Base-by-base conservation (phyloP, 495 filamentous ascomycete genomes). In the Neurospora tetrasperma region DNA sequence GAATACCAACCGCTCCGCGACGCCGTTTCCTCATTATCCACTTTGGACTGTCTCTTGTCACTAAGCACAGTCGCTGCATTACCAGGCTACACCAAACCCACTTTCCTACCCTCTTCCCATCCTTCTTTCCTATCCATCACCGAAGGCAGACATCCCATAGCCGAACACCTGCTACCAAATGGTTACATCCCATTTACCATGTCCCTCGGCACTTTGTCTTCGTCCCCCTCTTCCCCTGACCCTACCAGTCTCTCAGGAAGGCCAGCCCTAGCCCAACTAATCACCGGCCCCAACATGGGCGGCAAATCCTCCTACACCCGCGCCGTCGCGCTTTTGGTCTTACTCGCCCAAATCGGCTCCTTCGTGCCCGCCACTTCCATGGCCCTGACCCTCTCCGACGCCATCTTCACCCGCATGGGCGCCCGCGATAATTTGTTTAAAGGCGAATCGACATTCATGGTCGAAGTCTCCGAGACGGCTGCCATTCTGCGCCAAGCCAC, bases 211-310 rank as follows among this genome's bases (percentile, higher is more conserved):
- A 82, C 87, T 31, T 3, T 31, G 27, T 3, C 27, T 0, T 83
- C 88, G 4, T 80, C 89, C 20, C 83, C 82, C 11, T 27, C 48
- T 5, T 31, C 38, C 35, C 35, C 35, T 35, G 5, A 35, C 35
- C 35, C 35, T 35, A 5, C 5, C 35, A 35, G 23, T 23, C 23
- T 1, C 23, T 23, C 23, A 0, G 23, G 23, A 23, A 23, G 1
- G 23, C 27, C 43, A 59, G 20, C 48, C 9, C 89, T 94, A 1
- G 94, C 92, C 0, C 88, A 97, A 69, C 89, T 98, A 46, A 90
- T 98, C 72, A 98, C 96, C 5, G 96, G 96, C 6, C 96, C 96
- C 16, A 99, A 99, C 85, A 98, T 98, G 95, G 96, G 96, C 76
- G 96, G 96, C 38, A 99, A 99, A 79, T 96, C 92, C 62, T 92